These are phyloP conservation scores for Alternaria sp. DNA, from an alignment of 2,329 filamentous ascomycete species.

Conservation along the genomic window DNA sequence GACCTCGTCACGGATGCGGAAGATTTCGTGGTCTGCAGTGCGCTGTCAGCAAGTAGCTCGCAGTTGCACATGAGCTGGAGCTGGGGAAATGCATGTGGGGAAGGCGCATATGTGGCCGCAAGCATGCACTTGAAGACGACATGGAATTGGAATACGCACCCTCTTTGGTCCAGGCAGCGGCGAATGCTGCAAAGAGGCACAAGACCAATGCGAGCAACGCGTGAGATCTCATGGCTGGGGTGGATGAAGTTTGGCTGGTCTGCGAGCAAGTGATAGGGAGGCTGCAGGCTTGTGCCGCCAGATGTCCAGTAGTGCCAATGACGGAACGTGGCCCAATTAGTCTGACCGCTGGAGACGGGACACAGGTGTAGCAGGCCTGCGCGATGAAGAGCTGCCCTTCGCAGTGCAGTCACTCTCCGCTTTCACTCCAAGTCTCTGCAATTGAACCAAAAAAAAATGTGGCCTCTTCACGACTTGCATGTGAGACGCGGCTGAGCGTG, in stretches of 20 bases:
- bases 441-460: neutral
- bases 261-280: constrained; percentile 29
- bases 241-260: constrained; percentile 21
- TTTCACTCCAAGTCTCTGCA: neutral
- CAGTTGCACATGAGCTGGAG: constrained; percentile 19
- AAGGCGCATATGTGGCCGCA: constrained; percentile 9
- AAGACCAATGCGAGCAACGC: constrained; percentile 70
- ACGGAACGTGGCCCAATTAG: constrained; percentile 36
- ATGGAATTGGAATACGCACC: constrained; percentile 57
- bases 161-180: constrained; percentile 87
- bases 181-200: constrained; percentile 69
- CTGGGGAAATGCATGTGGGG: constrained; percentile 21
- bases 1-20: constrained; percentile 90
- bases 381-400: constrained; percentile 8
- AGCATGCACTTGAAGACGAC: constrained; percentile 5
- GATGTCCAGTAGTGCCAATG: constrained; percentile 21
- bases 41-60: constrained; percentile 23
- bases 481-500: constrained; percentile 16
- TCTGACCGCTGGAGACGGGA: constrained; percentile 7
- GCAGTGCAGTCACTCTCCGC: neutral
- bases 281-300: constrained; percentile 39
- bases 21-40: constrained; percentile 88
- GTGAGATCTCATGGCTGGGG: constrained; percentile 71
- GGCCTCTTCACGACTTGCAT: constrained; percentile 12
- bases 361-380: constrained; percentile 9